Base-by-base conservation (phyloP, 1,284 basidiomycete genomes). In the Irpex lacteus region DNA sequence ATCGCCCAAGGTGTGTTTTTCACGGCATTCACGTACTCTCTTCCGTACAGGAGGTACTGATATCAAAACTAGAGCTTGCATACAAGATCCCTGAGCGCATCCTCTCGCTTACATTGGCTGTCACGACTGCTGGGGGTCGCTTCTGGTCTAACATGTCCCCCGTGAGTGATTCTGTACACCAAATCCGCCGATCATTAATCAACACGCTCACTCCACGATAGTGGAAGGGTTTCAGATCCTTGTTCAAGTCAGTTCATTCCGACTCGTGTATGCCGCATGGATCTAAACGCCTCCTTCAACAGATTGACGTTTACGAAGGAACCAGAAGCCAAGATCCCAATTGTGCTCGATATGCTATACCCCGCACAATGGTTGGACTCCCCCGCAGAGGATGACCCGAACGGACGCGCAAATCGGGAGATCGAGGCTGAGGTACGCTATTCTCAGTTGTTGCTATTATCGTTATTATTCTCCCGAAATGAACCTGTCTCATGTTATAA, bases 41-140 rank as follows among this genome's bases (percentile, higher is more conserved):
- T 7, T 56, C 54, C 21, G 8, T 32, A 32, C 13, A 15, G 1
- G 21, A 57, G 1, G 5, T 26, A 19, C 26, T 5, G 26, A 38
- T 57, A 5, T 4, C 55, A n/a, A 15, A 36, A 2, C 1, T 64
- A 89, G 90, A 92, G 68, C 78, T 94, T 26, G 85, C 91, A 1
- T 81, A 75, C 54, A 81, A 82, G 37, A 89, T 94, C 40, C 87
- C 91, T 0, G 75, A 86, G 11, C 83, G 89, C 26, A 87, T 94
- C 47, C 74, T 77, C 6, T 91, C 91, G 1, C 81, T 95, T 47
- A 80, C 83, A 1, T 80, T 95, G 1, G 77, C 81, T 15, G 91
- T 91, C 1, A 95, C 94, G 0, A 90, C 86, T 1, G 81, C 91
- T 4, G 92, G 89, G 26, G 85, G 86, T 0, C 70, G 75, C 49